Conservation (phyloP, 1,139 yeast species). For the Suhomyces ambrosiae region DNA sequence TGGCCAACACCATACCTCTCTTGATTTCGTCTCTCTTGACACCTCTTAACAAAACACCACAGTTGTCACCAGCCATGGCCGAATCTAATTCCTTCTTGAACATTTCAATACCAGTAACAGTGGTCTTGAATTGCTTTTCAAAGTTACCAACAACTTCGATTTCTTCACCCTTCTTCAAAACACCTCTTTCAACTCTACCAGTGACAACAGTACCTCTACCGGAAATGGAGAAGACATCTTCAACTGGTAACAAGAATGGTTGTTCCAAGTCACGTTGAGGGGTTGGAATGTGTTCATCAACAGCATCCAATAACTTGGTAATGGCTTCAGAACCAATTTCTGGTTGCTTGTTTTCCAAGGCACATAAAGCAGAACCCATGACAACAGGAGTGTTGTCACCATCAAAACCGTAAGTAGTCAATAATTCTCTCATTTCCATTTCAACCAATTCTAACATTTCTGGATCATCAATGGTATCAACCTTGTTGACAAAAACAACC, state of each 20-base stretch:
- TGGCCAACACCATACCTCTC: constrained; percentile 98
- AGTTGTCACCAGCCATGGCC: constrained; percentile 99
- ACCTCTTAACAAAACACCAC: constrained; percentile 97
- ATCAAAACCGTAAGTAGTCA: constrained; percentile 89
- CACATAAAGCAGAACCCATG: constrained; percentile 98
- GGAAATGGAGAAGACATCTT: constrained; percentile 95
- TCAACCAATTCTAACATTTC: constrained; percentile 99
- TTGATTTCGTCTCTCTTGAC: constrained; percentile 94
- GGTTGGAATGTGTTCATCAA: constrained; percentile 93
- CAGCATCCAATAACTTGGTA: constrained; percentile 81
- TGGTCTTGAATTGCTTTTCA: constrained; percentile 85
- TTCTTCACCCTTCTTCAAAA: constrained; percentile 97
- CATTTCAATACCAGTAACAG: constrained; percentile 98
- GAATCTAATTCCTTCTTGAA: constrained; percentile 97
- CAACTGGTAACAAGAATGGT: constrained; percentile 96
- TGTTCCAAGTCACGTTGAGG: constrained; percentile 95
- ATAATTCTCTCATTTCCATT: constrained; percentile 99
- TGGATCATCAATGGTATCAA: constrained; percentile 96
- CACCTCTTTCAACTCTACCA: constrained; percentile 98
- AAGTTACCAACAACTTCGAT: constrained; percentile 94
- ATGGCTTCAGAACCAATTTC: constrained; percentile 92
- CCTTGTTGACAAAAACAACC: constrained; percentile 97
- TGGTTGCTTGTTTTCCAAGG: constrained; percentile 83
- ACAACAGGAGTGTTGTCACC: constrained; percentile 98
- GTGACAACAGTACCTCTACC: constrained; percentile 99